phyloP scores from a whole-genome alignment of 1,284 basidiomycete species.

The Xanthoconium separans region DNA sequence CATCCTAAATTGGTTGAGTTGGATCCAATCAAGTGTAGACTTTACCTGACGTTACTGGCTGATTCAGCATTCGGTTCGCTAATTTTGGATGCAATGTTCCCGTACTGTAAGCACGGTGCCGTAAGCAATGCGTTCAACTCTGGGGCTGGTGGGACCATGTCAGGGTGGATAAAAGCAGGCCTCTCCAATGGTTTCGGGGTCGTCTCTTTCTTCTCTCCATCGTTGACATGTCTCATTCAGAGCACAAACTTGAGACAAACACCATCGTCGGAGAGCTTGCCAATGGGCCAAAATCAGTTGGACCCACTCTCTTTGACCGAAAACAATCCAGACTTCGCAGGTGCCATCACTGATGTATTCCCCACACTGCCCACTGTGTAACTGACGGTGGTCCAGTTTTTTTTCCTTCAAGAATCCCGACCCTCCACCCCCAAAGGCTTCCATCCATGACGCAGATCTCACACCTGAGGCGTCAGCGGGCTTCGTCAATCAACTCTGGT shows the following conservation, averaged over 20 bases:
- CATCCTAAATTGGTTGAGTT: too few relatives aligned
- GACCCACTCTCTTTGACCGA: not conserved
- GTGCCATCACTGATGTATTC: not conserved
- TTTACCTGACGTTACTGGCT: too few relatives aligned
- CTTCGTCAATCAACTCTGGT: conserved; percentile 43
- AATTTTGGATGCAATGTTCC: too few relatives aligned
- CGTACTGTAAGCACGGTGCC: too few relatives aligned
- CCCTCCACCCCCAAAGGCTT: conserved; percentile 42
- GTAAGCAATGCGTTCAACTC: too few relatives aligned
- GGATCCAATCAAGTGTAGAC: too few relatives aligned
- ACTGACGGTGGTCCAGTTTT: conserved; percentile 13
- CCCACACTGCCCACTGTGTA: not conserved
- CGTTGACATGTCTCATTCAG: conserved; percentile 10
- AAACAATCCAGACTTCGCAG: not conserved
- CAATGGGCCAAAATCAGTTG: not conserved
- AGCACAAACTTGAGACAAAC: not conserved
- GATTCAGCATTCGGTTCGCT: too few relatives aligned
- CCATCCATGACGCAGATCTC: conserved; percentile 45
- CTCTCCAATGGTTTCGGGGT: too few relatives aligned
- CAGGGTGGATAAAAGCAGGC: too few relatives aligned
- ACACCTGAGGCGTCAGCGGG: conserved; percentile 50
- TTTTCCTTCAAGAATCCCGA: conserved; percentile 12
- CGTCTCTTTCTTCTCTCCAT: not conserved
- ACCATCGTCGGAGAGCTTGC: not conserved
- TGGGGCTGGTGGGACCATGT: too few relatives aligned